Percentiles rank a stretch among this genome's conserved stretches.
Evolutionary conservation across 73 alveolate species (phyloP).

Genomic region (Tetrahymena elliotti): DNA sequence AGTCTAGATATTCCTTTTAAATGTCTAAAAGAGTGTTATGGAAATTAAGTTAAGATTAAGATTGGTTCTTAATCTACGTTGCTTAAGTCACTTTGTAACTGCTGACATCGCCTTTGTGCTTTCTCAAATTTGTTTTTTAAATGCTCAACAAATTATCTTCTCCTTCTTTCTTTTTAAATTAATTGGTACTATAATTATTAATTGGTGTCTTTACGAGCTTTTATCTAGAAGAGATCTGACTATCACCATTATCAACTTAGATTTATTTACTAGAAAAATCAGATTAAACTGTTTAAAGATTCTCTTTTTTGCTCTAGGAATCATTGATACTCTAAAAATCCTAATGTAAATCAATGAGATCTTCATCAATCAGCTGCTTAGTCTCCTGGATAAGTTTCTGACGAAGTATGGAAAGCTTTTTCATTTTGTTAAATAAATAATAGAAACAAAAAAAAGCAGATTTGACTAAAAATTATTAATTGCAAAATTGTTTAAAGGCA

Average conservation of each 20-base stretch:
- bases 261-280: not conserved
- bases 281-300: not conserved
- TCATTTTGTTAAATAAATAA: not conserved
- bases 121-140: not conserved
- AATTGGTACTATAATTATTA: not conserved
- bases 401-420: not conserved
- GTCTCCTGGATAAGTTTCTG: not conserved
- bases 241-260: not conserved
- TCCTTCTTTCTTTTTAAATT: not conserved
- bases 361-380: not conserved
- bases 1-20: not conserved
- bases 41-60: not conserved
- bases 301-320: not conserved
- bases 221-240: not conserved
- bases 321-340: not conserved
- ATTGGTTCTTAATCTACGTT: not conserved
- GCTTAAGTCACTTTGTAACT: not conserved
- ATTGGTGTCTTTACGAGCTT: not conserved
- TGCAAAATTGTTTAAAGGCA: not conserved
- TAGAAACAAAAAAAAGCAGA: not conserved
- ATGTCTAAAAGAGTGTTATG: not conserved
- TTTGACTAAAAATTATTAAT: not conserved
- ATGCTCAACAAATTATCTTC: not conserved
- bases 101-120: not conserved
- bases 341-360: not conserved